These are phyloP conservation scores for Russula abietina DNA, from an alignment of 768 basidiomycete species.

Conservation along the genomic window DNA sequence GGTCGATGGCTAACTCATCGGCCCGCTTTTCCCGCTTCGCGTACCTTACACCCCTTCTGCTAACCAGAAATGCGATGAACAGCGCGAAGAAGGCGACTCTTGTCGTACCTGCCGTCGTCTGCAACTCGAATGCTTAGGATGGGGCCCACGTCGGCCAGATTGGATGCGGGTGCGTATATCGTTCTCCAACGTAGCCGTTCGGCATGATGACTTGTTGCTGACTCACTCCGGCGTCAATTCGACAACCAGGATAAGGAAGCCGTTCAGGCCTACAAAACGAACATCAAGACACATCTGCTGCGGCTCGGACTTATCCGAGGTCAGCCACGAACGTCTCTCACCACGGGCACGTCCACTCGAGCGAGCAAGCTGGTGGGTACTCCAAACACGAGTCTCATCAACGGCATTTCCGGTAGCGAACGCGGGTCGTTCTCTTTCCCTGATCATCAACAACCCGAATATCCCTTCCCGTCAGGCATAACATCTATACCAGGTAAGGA, in stretches of 20 bases:
- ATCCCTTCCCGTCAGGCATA: conserved; percentile 22
- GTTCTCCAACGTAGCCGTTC: conserved; percentile 19
- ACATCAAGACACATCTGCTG: conserved; percentile 76
- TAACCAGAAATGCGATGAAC: conserved; percentile 80
- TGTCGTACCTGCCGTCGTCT: conserved; percentile 78
- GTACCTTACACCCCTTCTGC: background rate
- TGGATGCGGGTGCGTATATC: conserved; percentile 70
- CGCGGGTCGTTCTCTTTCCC: conserved; percentile 17
- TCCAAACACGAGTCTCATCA: background rate
- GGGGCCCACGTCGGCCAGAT: conserved; percentile 80
- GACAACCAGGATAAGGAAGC: conserved; percentile 65
- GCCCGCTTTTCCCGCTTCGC: conserved; percentile 19
- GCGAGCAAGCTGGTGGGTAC: conserved; percentile 14
- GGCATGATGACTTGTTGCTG: conserved; percentile 10
- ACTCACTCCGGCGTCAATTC: conserved; percentile 24
- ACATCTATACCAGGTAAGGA: conserved; percentile 19
- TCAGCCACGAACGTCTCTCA: conserved; percentile 57
- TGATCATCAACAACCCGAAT: conserved; percentile 13
- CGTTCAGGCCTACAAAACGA: conserved; percentile 76
- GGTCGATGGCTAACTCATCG: conserved; percentile 20
- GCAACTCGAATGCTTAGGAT: conserved; percentile 76
- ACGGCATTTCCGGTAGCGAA: conserved; percentile 7
- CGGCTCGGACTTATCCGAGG: conserved; percentile 76
- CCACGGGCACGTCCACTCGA: conserved; percentile 34
- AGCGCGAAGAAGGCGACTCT: conserved; percentile 64